Base-by-base conservation (phyloP, 1,139 yeast genomes). In the Sporopachydermia cereana region DNA sequence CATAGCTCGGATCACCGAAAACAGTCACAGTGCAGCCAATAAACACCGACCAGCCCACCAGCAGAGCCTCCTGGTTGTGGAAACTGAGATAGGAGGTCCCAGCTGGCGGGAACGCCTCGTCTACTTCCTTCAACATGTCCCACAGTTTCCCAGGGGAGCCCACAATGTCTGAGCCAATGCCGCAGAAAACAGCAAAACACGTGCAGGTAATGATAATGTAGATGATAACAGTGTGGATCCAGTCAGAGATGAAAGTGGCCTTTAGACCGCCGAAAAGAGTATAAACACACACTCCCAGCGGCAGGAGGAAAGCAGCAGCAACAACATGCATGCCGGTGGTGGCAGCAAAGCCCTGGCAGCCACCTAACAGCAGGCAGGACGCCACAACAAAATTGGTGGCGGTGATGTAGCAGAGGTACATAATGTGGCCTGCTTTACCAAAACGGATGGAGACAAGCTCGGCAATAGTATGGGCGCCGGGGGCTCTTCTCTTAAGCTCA, bases 401-500 rank as follows among this genome's bases (percentile, higher is more conserved):
- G 39, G 59, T 51, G 41, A 60, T 62, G 50, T 62, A 66, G 48
- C 60, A 64, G 45, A 63, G 42, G 43, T 54, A 59, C 3, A 64
- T 59, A 49, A 57, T 55, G 50, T 64, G 69, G 2, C 63, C 59
- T 3, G 62, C 62, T 30, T 59, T 62, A 39, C 81, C 80, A 53
- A 73, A 77, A 46, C 83, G 59, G 2, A 71, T 68, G 51, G 62
- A 68, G 49, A 75, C 65, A 45, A 75, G 71, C 56, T 76, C 81
- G 52, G 74, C 68, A 52, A 73, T 69, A 1, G 79, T 74, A 55
- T 76, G 80, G 23, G 79, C 78, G 42, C 69, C 69, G 1, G 81
- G 80, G 18, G 79, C 78, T 48, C 70, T 65, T 57, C 70, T 70
- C 58, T 75, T 76, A 41, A 76, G 75, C 56, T 74, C 74, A 46